A percentile compares a stretch with the other conserved stretches of the same genome.
These are phyloP conservation scores for Yamadazyma nakazawae DNA, from an alignment of 805 yeast species.

Conservation along the genomic window DNA sequence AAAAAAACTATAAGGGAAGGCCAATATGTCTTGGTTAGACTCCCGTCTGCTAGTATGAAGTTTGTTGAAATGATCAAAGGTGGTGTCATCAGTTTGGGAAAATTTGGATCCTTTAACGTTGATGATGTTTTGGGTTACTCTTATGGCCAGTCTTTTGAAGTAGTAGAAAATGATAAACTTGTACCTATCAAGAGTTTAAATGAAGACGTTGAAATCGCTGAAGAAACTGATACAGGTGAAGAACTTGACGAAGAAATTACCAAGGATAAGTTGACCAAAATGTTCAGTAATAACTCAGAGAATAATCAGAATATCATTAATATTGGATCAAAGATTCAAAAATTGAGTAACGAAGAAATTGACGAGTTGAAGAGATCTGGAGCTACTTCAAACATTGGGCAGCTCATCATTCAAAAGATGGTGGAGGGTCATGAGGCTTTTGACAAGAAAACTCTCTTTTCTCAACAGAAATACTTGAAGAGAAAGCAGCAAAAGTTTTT, in stretches of 20 bases:
- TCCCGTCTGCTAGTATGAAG: slow-evolving; percentile 80
- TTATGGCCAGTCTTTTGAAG: slow-evolving; percentile 88
- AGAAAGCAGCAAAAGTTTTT: slow-evolving; percentile 91
- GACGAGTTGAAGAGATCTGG: slow-evolving; percentile 76
- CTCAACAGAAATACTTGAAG: slow-evolving; percentile 88
- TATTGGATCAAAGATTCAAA: slow-evolving; percentile 70
- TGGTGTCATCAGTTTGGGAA: slow-evolving; percentile 72
- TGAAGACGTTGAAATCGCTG: slow-evolving; percentile 24
- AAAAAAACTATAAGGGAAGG: slow-evolving; percentile 38
- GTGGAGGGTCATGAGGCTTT: slow-evolving; percentile 83
- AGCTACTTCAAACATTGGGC: slow-evolving; percentile 59
- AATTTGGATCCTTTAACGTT: slow-evolving; percentile 83
- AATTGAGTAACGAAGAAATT: slow-evolving; percentile 73
- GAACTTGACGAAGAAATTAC: slow-evolving; percentile 36
- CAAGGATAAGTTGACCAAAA: slow-evolving; percentile 33
- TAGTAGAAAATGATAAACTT: slow-evolving; percentile 53
- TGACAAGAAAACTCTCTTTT: slow-evolving; percentile 80
- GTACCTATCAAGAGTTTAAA: slow-evolving; percentile 46
- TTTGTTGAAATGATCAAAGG: slow-evolving; percentile 63
- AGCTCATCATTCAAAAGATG: slow-evolving; percentile 75
- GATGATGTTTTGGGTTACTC: slow-evolving; percentile 75
- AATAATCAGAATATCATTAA: slow-evolving; percentile 64
- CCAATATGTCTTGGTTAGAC: slow-evolving; percentile 60
- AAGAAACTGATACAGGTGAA: slow-evolving; percentile 29
- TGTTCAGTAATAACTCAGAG: slow-evolving; percentile 49